Evolutionary conservation across 2,329 filamentous ascomycete genomes (phyloP), one percentile per base, ranked within the genome.

Genomic region (Exophiala phaeomuriformis): DNA sequence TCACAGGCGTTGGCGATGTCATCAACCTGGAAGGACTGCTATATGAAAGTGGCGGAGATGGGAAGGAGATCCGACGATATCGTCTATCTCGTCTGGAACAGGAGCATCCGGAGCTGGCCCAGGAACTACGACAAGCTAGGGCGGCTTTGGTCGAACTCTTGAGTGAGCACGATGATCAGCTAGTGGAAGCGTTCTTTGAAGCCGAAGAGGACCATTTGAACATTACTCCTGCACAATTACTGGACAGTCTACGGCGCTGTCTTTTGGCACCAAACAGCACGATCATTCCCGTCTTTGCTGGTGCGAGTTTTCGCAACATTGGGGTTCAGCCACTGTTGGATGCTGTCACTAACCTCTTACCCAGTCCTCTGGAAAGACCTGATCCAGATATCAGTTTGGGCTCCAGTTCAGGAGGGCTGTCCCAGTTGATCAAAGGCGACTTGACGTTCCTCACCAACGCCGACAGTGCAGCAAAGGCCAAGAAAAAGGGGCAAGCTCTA

Each of bases 291-390:
- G 79, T 96, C 0, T 94, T 95, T 69, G 88, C 88, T 0, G 91
- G 91, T 2, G 90, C 91, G 3, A 96, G 90, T 68, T 90, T 97
- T 69, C 83, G 86, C 40, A 95, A 97, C 61, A 88, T 97, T 57
- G 93, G 93, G 5, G 90, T 97, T 3, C 89, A 96, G 67, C 89
- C 90, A 30, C 75, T 98, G 27, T 79, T 97, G 49, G 90, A 97
- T 67, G 88, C 88, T 36, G 83, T 97, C 8, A 82, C 89, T 5
- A 88, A 96, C 65, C 84, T 96, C 43, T 76, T 97, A 2, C 93
- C 93, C 0, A 88, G 83, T 59, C 93, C 93, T 0, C 72, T 77
- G 1, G 89, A 96, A 65, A 78, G 88, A 12, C 86, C 88, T 5
- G 86, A 91, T 64, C 80, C 89, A 0, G 83, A 90, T 62, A 81